Evolutionary conservation across 805 yeast species (phyloP).

Genomic region (Tanozyma kutaoensis): DNA sequence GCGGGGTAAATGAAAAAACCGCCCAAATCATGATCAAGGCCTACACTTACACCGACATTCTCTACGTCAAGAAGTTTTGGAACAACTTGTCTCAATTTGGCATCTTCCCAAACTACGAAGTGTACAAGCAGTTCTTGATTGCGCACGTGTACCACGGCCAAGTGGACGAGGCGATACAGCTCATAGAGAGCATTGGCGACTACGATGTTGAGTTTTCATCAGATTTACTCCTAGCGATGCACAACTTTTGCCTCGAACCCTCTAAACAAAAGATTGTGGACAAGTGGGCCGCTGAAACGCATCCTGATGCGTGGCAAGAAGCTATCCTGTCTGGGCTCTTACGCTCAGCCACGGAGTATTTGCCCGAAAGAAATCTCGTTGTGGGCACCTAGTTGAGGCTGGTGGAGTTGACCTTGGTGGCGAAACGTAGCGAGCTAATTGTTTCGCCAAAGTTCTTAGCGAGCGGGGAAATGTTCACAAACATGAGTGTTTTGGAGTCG

Average conservation of each 20-base stretch:
- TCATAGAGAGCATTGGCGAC: constrained; percentile 34
- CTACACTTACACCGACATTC: constrained; percentile 38
- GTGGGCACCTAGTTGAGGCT: constrained; percentile 1
- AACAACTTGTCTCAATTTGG: constrained; percentile 39
- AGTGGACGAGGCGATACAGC: constrained; percentile 39
- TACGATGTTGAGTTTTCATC: constrained; percentile 30
- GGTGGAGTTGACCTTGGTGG: constrained; percentile 53
- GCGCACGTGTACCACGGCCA: constrained; percentile 61
- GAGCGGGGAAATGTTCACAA: constrained; percentile 75
- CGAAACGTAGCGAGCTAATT: constrained; percentile 76
- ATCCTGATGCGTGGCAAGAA: constrained; percentile 15
- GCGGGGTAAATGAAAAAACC: constrained; percentile 50
- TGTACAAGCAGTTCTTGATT: constrained; percentile 47
- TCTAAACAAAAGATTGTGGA: constrained; percentile 15
- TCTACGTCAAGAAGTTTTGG: constrained; percentile 52
- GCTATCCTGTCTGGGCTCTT: constrained; percentile 12
- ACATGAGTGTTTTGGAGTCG: constrained; percentile 81
- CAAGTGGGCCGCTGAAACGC: constrained; percentile 18
- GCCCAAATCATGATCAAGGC: constrained; percentile 55
- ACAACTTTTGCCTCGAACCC: constrained; percentile 26
- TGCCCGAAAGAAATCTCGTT: constrained; percentile 15
- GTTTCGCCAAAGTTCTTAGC: constrained; percentile 58
- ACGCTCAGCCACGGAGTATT: constrained; percentile 13
- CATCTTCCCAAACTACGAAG: constrained; percentile 36
- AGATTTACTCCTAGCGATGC: constrained; percentile 32